phyloP scores from a whole-genome alignment of 768 basidiomycete species.

The Suillus sp. region DNA sequence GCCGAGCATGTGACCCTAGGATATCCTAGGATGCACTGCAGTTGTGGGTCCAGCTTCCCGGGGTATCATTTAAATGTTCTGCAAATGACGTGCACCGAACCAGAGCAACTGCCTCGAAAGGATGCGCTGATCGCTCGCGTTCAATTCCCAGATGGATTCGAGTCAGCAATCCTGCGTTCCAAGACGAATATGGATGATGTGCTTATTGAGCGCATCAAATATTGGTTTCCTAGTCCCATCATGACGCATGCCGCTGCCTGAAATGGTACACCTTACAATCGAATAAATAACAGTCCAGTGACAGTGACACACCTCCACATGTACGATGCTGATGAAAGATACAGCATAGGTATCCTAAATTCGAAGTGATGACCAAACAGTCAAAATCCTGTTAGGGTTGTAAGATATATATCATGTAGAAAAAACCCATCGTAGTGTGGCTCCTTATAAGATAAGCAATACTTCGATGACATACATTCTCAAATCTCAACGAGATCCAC shows the following conservation, averaged over 20 bases:
- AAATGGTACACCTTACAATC: neutral
- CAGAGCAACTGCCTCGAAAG: neutral
- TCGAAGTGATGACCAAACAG: neutral
- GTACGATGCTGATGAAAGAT: neutral
- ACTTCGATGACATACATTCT: neutral
- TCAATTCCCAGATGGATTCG: neutral
- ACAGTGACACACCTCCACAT: neutral
- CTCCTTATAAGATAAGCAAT: neutral
- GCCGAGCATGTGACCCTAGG: too few species aligned
- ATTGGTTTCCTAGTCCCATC: neutral
- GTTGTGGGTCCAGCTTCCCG: conserved; percentile 2
- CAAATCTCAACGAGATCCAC: neutral
- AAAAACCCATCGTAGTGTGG: neutral
- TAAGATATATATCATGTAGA: neutral
- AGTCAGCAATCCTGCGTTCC: neutral
- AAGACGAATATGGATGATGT: too few species aligned
- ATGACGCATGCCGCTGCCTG: neutral
- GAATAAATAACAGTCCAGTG: neutral
- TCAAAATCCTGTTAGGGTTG: too few species aligned
- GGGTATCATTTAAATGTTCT: neutral
- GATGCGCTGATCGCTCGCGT: neutral
- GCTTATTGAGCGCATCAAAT: neutral
- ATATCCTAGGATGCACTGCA: conserved; percentile 2
- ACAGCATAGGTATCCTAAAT: neutral
- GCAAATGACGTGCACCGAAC: neutral